phyloP scores from a whole-genome alignment of 2,329 filamentous ascomycete genomes.

The Coniochaeta sp. region DNA sequence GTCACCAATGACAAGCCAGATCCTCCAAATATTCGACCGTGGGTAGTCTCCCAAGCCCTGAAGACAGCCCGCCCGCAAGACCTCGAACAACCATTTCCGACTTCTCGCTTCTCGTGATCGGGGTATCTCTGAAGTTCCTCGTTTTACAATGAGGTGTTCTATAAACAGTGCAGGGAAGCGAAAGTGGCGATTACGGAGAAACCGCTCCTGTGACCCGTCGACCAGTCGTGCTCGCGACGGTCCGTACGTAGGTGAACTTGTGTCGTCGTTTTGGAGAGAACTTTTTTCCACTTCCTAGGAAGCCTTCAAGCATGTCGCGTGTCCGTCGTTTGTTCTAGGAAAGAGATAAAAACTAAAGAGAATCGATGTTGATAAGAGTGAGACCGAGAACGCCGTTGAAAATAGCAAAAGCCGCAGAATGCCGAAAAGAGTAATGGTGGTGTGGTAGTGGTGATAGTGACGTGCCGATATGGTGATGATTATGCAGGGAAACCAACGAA shows the following conservation, averaged over 20 bases:
- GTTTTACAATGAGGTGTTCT: conserved; percentile 6
- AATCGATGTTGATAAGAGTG: conserved; percentile 4
- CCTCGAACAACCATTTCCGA: background rate
- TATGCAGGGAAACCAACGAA: background rate
- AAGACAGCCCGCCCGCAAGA: background rate
- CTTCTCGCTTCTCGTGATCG: background rate
- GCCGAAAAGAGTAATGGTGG: background rate
- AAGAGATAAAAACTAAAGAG: conserved; percentile 1
- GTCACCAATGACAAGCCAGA: background rate
- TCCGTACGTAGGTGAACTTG: background rate
- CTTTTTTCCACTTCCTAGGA: conserved; percentile 1
- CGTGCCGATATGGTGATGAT: background rate
- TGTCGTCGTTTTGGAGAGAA: conserved; percentile 3
- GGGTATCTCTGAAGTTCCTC: conserved; percentile 11
- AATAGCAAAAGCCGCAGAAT: background rate
- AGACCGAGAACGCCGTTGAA: conserved; percentile 4
- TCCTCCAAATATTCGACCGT: background rate
- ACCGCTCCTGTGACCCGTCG: background rate
- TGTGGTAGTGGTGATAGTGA: background rate
- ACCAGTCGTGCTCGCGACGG: background rate
- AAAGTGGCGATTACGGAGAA: background rate
- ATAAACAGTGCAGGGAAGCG: conserved; percentile 5
- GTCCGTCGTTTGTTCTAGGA: conserved; percentile 3
- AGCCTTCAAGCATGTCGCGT: conserved; percentile 1
- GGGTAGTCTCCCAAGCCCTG: background rate